A percentile compares a stretch with the other conserved stretches of the same genome.
phyloP scores from a whole-genome alignment of 176 grass and related monocot genomes.

The Phoenix roebelenii region DNA sequence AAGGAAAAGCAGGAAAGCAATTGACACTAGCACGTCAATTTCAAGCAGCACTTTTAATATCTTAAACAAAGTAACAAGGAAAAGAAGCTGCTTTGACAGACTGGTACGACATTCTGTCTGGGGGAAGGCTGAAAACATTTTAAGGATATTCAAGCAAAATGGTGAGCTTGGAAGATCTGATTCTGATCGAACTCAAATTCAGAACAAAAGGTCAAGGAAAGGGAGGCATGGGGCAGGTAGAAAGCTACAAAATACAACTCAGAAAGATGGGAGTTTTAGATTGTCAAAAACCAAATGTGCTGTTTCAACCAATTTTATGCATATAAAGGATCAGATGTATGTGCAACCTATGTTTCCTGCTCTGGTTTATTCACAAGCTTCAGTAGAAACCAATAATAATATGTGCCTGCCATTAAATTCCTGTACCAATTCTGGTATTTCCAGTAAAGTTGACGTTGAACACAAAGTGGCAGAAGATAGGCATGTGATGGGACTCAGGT shows the following conservation, averaged over 20 bases:
- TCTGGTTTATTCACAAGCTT: slow-evolving; percentile 24
- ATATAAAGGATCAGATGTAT: slow-evolving; percentile 23
- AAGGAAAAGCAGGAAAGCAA: slow-evolving; percentile 43
- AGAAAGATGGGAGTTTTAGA: slow-evolving; percentile 33
- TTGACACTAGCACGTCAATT: slow-evolving; percentile 21
- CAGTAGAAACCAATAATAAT: slow-evolving; percentile 3
- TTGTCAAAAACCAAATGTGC: slow-evolving; percentile 20
- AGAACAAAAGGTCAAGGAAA: slow-evolving; percentile 27
- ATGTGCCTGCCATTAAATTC: slow-evolving; percentile 11
- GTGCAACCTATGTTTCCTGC: slow-evolving; percentile 7
- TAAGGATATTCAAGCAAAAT: slow-evolving; percentile 36
- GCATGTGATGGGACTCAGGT: slow-evolving; percentile 8
- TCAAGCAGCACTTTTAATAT: slow-evolving; percentile 29
- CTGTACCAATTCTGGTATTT: slow-evolving; percentile 12
- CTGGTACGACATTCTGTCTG: slow-evolving; percentile 29
- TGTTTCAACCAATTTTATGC: slow-evolving; percentile 18
- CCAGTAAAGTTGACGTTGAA: slow-evolving; percentile 9
- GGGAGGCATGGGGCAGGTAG: slow-evolving; percentile 7
- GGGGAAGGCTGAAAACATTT: slow-evolving; percentile 43
- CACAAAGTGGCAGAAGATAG: slow-evolving; percentile 4
- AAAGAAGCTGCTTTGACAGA: slow-evolving; percentile 52
- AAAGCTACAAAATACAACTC: slow-evolving; percentile 20
- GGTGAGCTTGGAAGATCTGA: slow-evolving; percentile 20
- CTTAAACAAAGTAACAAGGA: slow-evolving; percentile 42
- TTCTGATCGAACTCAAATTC: slow-evolving; percentile 32